These are phyloP conservation scores for Orbilia oligospora DNA, from an alignment of 2,329 filamentous ascomycete genomes.

Conservation along the genomic window DNA sequence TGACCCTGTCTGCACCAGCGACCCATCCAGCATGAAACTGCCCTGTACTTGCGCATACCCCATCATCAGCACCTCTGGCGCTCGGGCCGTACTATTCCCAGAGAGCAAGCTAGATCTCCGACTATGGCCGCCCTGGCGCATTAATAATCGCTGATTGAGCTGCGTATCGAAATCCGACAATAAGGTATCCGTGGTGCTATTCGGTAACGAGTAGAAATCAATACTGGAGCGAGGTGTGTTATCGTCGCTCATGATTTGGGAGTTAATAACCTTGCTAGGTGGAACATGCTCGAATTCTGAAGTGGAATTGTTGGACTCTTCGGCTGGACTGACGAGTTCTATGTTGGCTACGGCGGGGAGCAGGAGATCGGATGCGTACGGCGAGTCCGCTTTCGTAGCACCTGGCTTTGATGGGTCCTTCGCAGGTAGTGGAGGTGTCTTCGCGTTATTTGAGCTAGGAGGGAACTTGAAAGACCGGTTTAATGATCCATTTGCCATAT, in stretches of 20 bases:
- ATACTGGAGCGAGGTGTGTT: conserved; percentile 87
- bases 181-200: conserved; percentile 93
- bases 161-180: conserved; percentile 83
- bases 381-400: conserved; percentile 64
- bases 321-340: conserved; percentile 66
- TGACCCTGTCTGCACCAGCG: conserved; percentile 86
- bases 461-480: conserved; percentile 73
- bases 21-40: conserved; percentile 91
- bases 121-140: conserved; percentile 69
- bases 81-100: conserved; percentile 66
- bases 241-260: conserved; percentile 79
- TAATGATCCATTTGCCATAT: conserved; percentile 50
- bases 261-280: conserved; percentile 62
- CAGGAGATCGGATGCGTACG: conserved; percentile 56
- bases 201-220: conserved; percentile 95
- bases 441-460: conserved; percentile 65
- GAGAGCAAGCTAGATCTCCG: conserved; percentile 65
- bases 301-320: conserved; percentile 66
- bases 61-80: conserved; percentile 92
- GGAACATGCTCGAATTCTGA: conserved; percentile 64
- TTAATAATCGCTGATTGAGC: conserved; percentile 69
- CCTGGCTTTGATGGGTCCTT: conserved; percentile 62
- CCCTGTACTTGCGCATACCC: conserved; percentile 95
- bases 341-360: conserved; percentile 63
- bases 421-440: conserved; percentile 18